These are phyloP conservation scores for Kregervanrija pseudodelftensis DNA, from an alignment of 805 yeast genomes.

Conservation along the genomic window DNA sequence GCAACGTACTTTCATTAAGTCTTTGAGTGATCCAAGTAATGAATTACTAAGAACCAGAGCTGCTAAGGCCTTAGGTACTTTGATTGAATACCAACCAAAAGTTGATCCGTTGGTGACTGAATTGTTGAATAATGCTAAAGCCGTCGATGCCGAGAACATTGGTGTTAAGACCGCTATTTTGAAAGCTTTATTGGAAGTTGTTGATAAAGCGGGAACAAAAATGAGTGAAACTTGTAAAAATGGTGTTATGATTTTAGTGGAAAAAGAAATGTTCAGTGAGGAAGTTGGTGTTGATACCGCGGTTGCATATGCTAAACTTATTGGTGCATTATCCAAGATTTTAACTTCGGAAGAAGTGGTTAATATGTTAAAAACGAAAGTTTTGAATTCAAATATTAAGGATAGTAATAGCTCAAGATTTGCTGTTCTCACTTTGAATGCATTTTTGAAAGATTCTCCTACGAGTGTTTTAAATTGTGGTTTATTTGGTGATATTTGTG, in stretches of 20 bases:
- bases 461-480: slow-evolving; percentile 49
- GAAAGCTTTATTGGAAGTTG: slow-evolving; percentile 77
- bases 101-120: slow-evolving; percentile 90
- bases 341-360: slow-evolving; percentile 58
- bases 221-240: slow-evolving; percentile 68
- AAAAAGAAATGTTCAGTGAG: slow-evolving; percentile 47
- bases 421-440: slow-evolving; percentile 66
- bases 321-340: slow-evolving; percentile 70
- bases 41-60: slow-evolving; percentile 76
- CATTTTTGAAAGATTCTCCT: slow-evolving; percentile 77
- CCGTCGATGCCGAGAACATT: slow-evolving; percentile 37
- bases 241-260: slow-evolving; percentile 64
- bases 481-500: slow-evolving; percentile 40
- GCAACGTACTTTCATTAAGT: slow-evolving; percentile 93
- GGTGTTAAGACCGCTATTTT: slow-evolving; percentile 84
- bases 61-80: slow-evolving; percentile 80
- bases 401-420: slow-evolving; percentile 44
- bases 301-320: slow-evolving; percentile 68
- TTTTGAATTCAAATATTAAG: slow-evolving; percentile 38
- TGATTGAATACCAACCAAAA: slow-evolving; percentile 85
- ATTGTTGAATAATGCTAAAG: slow-evolving; percentile 66
- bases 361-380: slow-evolving; percentile 51
- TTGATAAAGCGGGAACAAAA: slow-evolving; percentile 68
- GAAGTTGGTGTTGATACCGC: slow-evolving; percentile 48
- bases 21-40: slow-evolving; percentile 70